Evolutionary conservation across 2,329 filamentous ascomycete species (phyloP).

Genomic region (Aureobasidium sp.): DNA sequence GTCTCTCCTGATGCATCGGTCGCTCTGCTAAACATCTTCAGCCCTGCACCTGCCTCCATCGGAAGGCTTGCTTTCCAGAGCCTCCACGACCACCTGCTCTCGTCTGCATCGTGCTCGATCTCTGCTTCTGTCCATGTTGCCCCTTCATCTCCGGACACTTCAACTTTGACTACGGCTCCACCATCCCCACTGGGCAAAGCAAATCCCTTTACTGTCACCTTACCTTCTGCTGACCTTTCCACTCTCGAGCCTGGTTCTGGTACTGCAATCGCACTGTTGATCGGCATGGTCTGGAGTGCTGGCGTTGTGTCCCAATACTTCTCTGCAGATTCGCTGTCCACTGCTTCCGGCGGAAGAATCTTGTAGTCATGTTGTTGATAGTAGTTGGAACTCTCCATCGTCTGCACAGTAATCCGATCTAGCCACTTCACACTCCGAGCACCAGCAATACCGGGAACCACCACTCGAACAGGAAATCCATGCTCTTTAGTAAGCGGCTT

Average conservation of each 20-base stretch:
- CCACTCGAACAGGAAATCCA: conserved; percentile 45
- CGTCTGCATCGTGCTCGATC: conserved; percentile 42
- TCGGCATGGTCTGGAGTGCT: conserved; percentile 59
- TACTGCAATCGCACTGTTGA: conserved; percentile 57
- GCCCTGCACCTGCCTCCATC: conserved; percentile 36
- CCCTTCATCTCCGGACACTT: conserved; percentile 57
- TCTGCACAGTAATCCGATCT: conserved; percentile 53
- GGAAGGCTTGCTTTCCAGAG: conserved; percentile 45
- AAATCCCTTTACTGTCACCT: conserved; percentile 47
- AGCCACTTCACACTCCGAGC: conserved; percentile 64
- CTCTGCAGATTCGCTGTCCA: conserved; percentile 53
- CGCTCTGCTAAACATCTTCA: conserved; percentile 57
- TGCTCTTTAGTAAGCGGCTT: conserved; percentile 55
- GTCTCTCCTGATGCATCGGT: conserved; percentile 59
- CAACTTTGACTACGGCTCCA: conserved; percentile 57
- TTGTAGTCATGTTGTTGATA: conserved; percentile 62
- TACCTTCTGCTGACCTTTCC: conserved; percentile 19
- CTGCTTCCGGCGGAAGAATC: conserved; percentile 51
- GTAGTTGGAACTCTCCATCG: conserved; percentile 57
- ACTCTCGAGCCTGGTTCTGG: conserved; percentile 21
- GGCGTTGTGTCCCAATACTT: conserved; percentile 45
- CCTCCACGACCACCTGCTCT: conserved; percentile 56
- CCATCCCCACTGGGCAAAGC: conserved; percentile 62
- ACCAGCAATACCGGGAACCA: conserved; percentile 53
- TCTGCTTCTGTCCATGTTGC: conserved; percentile 56